Conservation (phyloP, 2,329 filamentous ascomycete genomes). For the Pestalotiopsis sp. region DNA sequence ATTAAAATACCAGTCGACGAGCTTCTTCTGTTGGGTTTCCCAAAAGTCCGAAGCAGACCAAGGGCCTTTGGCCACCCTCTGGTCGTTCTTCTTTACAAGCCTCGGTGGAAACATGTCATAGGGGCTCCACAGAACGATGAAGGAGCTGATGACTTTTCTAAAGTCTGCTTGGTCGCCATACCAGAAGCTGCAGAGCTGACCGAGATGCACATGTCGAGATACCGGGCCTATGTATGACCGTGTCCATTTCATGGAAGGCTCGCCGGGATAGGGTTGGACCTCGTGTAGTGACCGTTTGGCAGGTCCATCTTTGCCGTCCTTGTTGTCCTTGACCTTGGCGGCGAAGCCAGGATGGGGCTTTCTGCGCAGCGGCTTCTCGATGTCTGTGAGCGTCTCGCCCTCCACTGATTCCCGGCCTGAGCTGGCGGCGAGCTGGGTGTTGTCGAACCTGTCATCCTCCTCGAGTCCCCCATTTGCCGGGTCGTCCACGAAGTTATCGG, state of each 20-base stretch:
- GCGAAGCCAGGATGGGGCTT: neutral
- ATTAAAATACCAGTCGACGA: constrained; percentile 26
- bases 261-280: constrained; percentile 33
- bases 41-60: constrained; percentile 30
- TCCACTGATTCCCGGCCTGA: neutral
- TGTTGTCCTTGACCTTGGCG: constrained; percentile 19
- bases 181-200: constrained; percentile 30
- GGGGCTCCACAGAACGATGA: constrained; percentile 30
- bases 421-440: neutral
- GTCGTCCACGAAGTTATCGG: constrained; percentile 27
- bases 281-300: constrained; percentile 19
- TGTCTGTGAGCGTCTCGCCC: neutral
- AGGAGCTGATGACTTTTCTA: constrained; percentile 24
- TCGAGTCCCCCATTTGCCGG: constrained; percentile 9
- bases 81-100: constrained; percentile 20
- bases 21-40: constrained; percentile 24
- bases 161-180: constrained; percentile 30
- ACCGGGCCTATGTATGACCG: constrained; percentile 35
- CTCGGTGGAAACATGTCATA: constrained; percentile 32
- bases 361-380: neutral
- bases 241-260: constrained; percentile 35
- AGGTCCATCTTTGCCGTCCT: constrained; percentile 14
- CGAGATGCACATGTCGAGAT: constrained; percentile 33
- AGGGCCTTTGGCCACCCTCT: constrained; percentile 25
- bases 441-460: constrained; percentile 7